Base-by-base conservation (phyloP, 148 eudicot species). In the Selenicereus undatus region DNA sequence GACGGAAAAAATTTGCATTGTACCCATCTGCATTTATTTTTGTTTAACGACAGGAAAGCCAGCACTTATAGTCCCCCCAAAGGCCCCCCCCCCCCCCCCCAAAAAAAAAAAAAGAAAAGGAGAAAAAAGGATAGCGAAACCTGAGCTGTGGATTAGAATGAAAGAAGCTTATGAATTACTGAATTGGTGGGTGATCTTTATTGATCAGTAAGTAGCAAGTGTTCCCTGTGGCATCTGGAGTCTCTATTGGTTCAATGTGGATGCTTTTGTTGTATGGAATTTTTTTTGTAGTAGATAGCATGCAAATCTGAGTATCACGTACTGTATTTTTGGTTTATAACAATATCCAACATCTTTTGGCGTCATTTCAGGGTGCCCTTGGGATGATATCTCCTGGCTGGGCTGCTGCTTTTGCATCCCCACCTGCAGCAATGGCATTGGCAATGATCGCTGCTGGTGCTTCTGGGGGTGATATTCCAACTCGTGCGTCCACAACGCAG, bases 371-470 rank as follows among this genome's bases (percentile, higher is more conserved):
- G 99, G 94, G 97, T 89, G 99, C 99, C 86, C 92, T 96, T 87
- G 90, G 94, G 80, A 92, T 94, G 99, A 89, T 90, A 79, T 89
- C 95, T 78, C 93, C 95, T 71, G 89, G 91, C 79, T 96, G 99
- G 99, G 99, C 99, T 81, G 99, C 98, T 79, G 90, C 99, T 86
- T 96, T 96, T 90, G 99, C 99, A 20, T 96, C 99, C 72, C 98
- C 99, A 29, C 99, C 99, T 77, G 97, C 97, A 83, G 97, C 99
- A 79, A 88, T 95, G 99, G 97, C 97, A 73, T 83, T 95, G 78
- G 97, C 99, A 75, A 95, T 96, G 99, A 90, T 96, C 82, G 99
- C 98, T 73, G 99, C 98, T 76, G 99, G 98, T 83, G 98, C 98
- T 78, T 94, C 93, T 80, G 97, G 98, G 68, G 99, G 99, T n/a